Evolutionary conservation across 2,329 filamentous ascomycete species (phyloP).

Genomic region (Alternaria sp.): DNA sequence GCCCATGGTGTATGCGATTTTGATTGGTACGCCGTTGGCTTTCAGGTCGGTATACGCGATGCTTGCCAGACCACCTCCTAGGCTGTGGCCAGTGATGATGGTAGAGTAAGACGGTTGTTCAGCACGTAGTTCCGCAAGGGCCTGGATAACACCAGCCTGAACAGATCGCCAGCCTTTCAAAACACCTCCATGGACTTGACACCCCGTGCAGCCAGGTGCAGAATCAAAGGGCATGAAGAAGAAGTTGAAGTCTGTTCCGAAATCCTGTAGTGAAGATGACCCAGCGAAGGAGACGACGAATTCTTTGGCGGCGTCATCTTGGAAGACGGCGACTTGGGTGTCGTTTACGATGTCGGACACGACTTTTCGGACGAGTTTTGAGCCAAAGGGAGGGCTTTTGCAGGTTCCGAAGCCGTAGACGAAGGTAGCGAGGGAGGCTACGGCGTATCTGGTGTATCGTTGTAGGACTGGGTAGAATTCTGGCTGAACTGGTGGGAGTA

Average conservation of each 20-base stretch:
- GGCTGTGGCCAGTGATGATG: conserved; percentile 68
- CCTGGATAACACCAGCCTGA: conserved; percentile 46
- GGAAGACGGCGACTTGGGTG: conserved; percentile 21
- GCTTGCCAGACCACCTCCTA: conserved; percentile 69
- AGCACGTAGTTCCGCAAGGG: conserved; percentile 52
- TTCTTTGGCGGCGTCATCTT: conserved; percentile 14
- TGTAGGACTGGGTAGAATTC: conserved; percentile 13
- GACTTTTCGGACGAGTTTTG: conserved; percentile 13
- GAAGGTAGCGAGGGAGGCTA: conserved; percentile 20
- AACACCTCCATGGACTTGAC: conserved; percentile 65
- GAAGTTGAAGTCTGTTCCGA: conserved; percentile 18
- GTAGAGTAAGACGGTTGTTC: conserved; percentile 60
- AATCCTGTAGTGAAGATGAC: conserved; percentile 14
- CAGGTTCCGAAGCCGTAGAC: conserved; percentile 17
- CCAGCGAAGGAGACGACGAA: conserved; percentile 22
- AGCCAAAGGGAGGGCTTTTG: conserved; percentile 16
- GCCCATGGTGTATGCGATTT: conserved; percentile 48
- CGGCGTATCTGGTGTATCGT: conserved; percentile 22
- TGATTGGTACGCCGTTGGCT: conserved; percentile 4
- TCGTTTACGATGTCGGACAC: conserved; percentile 11
- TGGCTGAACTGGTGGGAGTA: conserved; percentile 6
- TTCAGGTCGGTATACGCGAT: conserved; percentile 51
- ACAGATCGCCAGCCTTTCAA: conserved; percentile 62
- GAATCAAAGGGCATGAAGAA: conserved; percentile 10
- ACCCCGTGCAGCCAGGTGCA: conserved; percentile 46